Percentiles rank a stretch among this genome's conserved stretches.
phyloP scores from a whole-genome alignment of 148 eudicot species.

The Rhododendron kiyosumense region DNA sequence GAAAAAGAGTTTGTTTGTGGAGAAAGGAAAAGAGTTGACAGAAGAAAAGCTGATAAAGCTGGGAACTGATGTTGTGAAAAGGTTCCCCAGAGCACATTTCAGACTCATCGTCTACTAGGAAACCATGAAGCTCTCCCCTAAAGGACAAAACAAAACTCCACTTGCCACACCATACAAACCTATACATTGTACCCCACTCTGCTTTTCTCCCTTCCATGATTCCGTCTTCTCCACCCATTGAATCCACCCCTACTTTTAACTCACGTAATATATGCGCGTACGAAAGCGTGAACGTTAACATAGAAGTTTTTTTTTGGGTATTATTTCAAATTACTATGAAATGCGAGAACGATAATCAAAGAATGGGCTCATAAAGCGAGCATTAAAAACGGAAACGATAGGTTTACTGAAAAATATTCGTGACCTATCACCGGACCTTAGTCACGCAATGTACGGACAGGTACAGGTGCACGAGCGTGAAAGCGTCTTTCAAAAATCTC shows the following conservation, averaged over 20 bases:
- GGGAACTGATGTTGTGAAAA: background rate
- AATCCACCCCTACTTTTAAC: too few species aligned
- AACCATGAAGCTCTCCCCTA: conserved; percentile 16
- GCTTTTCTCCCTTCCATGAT: background rate
- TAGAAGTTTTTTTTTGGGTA: too few species aligned
- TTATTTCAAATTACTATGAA: too few species aligned
- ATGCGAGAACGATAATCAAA: too few species aligned
- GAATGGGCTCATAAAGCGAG: too few species aligned
- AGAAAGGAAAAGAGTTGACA: background rate
- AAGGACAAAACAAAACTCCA: background rate
- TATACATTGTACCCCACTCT: background rate
- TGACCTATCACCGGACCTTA: background rate
- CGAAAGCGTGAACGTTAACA: too few species aligned
- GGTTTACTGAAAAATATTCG: background rate
- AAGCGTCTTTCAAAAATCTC: background rate
- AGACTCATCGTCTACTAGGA: conserved; percentile 26
- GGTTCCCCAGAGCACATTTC: background rate
- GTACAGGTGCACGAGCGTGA: rapidly evolving
- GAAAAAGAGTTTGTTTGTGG: background rate
- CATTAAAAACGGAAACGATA: background rate
- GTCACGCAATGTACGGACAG: background rate
- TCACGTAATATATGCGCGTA: too few species aligned
- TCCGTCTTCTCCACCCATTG: background rate
- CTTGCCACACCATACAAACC: background rate
- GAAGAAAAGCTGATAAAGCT: background rate